Evolutionary conservation across 129 eudicot genomes (phyloP).

Genomic region (Solidago caesia): DNA sequence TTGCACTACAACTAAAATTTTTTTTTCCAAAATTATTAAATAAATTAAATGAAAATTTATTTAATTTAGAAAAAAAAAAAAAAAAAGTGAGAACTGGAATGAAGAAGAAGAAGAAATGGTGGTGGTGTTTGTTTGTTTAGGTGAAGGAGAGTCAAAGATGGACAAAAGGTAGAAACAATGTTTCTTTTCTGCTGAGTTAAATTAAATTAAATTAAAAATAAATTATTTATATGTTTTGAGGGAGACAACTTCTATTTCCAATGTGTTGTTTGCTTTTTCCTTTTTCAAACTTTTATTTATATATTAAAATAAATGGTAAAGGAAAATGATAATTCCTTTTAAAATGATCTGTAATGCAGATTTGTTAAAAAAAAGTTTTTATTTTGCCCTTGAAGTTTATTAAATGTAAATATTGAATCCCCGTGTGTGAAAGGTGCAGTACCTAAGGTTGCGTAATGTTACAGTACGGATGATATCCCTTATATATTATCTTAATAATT

Average conservation of each 20-base stretch:
- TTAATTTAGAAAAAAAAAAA: neutral
- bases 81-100: slow-evolving; percentile 27
- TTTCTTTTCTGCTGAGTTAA: too few relatives aligned
- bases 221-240: neutral
- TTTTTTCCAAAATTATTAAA: neutral
- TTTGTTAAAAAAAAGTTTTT: too few relatives aligned
- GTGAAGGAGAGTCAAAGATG: slow-evolving; percentile 34
- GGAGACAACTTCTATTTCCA: slow-evolving; percentile 35
- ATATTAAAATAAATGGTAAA: too few relatives aligned
- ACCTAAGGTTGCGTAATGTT: too few relatives aligned
- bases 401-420: too few relatives aligned
- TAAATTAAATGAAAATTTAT: neutral
- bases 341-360: too few relatives aligned
- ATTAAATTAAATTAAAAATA: too few relatives aligned
- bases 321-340: too few relatives aligned
- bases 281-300: neutral
- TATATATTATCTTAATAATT: too few relatives aligned
- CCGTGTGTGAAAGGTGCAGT: too few relatives aligned
- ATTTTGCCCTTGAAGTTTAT: too few relatives aligned
- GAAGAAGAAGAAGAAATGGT: slow-evolving; percentile 19
- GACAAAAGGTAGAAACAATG: slow-evolving; percentile 13
- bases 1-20: slow-evolving; percentile 7
- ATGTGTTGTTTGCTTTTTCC: slow-evolving; percentile 20
- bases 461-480: too few relatives aligned
- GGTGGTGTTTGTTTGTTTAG: slow-evolving; percentile 13